Evolutionary conservation across 2,329 filamentous ascomycete species (phyloP).

Genomic region (Aureobasidium pullulans): DNA sequence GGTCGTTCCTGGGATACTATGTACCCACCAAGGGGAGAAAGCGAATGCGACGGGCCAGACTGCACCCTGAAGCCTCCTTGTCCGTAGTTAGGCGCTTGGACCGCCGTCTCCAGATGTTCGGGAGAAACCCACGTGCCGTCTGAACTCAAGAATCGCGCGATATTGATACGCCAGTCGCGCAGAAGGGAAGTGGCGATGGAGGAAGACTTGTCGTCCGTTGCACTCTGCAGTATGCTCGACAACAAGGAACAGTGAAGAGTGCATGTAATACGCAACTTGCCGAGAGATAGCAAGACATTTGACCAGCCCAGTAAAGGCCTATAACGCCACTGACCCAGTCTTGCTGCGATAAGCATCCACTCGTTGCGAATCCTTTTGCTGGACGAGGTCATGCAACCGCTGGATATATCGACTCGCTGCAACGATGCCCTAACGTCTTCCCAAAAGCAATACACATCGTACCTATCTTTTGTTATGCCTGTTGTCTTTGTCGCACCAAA

Average conservation of each 20-base stretch:
- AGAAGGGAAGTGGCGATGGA: background rate
- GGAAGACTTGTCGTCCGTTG: background rate
- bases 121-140: background rate
- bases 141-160: background rate
- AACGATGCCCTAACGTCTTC: background rate
- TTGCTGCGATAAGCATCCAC: background rate
- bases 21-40: background rate
- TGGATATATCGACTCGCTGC: background rate
- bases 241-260: background rate
- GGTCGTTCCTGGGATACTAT: background rate
- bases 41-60: background rate
- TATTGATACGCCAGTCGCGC: background rate
- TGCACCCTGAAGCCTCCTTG: background rate
- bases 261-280: background rate
- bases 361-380: background rate
- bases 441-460: background rate
- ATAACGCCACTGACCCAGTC: constrained; percentile 7
- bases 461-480: too few relatives aligned
- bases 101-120: background rate
- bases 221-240: background rate
- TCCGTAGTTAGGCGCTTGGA: background rate
- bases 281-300: constrained; percentile 1
- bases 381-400: background rate
- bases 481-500: too few relatives aligned
- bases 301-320: background rate